Conservation (phyloP, 805 yeast species). For the Saturnispora bothae region DNA sequence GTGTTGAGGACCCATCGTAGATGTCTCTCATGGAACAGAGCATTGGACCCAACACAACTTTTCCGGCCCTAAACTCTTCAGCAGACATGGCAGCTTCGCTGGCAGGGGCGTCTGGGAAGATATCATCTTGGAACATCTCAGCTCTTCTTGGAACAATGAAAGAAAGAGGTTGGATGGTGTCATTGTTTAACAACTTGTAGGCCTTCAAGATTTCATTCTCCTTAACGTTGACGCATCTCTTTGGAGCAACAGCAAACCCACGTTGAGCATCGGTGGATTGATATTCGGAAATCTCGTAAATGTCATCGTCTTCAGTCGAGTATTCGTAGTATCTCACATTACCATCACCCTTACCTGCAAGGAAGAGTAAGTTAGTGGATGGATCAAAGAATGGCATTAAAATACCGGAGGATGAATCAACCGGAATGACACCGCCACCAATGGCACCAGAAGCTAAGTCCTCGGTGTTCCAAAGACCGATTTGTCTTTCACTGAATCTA, state of each 20-base stretch:
- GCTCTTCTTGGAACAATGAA: slow-evolving; percentile 91
- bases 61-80: slow-evolving; percentile 71
- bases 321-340: slow-evolving; percentile 90
- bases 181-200: slow-evolving; percentile 83
- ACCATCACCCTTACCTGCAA: slow-evolving; percentile 98
- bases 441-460: slow-evolving; percentile 72
- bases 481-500: slow-evolving; percentile 83
- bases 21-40: slow-evolving; percentile 64
- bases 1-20: slow-evolving; percentile 64
- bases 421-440: slow-evolving; percentile 79
- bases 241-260: slow-evolving; percentile 88
- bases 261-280: slow-evolving; percentile 89
- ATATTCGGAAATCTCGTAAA: slow-evolving; percentile 79
- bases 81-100: slow-evolving; percentile 68
- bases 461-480: slow-evolving; percentile 85
- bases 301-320: slow-evolving; percentile 54
- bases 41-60: slow-evolving; percentile 73
- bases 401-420: slow-evolving; percentile 90
- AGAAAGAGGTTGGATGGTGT: slow-evolving; percentile 78
- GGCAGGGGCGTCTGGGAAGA: slow-evolving; percentile 86
- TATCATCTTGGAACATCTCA: slow-evolving; percentile 85
- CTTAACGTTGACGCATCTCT: slow-evolving; percentile 62
- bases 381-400: slow-evolving; percentile 86
- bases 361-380: slow-evolving; percentile 64
- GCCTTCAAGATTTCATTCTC: slow-evolving; percentile 78